phyloP scores from a whole-genome alignment of 179 eudicot species.

The Vitellaria paradoxa region DNA sequence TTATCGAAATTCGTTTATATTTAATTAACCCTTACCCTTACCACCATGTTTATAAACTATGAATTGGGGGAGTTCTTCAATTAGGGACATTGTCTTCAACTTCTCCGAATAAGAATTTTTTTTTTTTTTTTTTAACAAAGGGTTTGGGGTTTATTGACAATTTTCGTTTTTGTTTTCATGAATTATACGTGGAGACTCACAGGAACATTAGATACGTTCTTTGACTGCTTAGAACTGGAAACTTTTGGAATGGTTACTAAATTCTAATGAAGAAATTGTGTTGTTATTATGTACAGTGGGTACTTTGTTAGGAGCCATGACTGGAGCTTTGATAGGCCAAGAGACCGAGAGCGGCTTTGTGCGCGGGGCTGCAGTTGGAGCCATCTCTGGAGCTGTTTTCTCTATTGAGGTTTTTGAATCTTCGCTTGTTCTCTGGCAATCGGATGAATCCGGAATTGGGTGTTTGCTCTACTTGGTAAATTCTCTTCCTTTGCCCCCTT shows the following conservation, averaged over 20 bases:
- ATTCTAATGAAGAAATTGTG: constrained; percentile 9
- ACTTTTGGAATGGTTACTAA: not conserved
- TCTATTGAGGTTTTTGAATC: constrained; percentile 98
- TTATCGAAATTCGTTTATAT: not conserved
- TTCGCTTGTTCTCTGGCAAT: constrained; percentile 84
- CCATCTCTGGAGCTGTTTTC: constrained; percentile 99
- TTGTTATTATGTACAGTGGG: constrained; percentile 64
- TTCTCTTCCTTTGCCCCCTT: not conserved
- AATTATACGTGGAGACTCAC: not conserved
- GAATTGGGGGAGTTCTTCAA: not conserved
- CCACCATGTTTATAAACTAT: not conserved
- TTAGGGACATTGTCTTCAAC: not conserved
- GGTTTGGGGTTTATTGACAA: constrained; percentile 5
- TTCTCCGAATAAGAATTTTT: not conserved
- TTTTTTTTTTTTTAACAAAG: not conserved
- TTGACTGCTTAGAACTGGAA: not conserved
- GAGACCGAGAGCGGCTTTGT: constrained; percentile 98
- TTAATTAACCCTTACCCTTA: too few species aligned
- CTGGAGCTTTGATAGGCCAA: constrained; percentile 96
- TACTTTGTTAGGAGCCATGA: constrained; percentile 90
- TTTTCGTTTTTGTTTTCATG: not conserved
- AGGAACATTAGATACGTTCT: not conserved
- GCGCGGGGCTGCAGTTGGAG: constrained; percentile 98
- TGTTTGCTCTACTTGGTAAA: constrained; percentile 91
- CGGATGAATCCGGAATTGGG: constrained; percentile 87